Evolutionary conservation across 805 yeast genomes (phyloP), one percentile per base, ranked within the genome.

Genomic region (Wickerhamiella qilinensis): DNA sequence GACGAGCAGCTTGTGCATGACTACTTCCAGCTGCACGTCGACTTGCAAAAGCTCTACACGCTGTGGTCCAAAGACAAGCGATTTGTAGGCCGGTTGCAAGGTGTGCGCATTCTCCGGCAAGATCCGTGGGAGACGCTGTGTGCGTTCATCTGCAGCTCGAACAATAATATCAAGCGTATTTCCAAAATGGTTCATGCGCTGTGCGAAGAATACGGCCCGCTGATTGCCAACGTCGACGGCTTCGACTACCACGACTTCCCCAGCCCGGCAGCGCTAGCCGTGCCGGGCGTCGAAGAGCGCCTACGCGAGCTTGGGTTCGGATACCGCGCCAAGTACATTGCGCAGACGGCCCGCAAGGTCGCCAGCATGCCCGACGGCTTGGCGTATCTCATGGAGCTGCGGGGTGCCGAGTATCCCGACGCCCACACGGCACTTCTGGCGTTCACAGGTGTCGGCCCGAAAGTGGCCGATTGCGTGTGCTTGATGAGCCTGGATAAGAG

Each of bases 41-140:
- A 71, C 16, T 56, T 85, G 21, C 53, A 51, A 2, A 56, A 61
- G 0, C 61, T 86, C 9, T 78, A 79, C 51, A 42, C 50, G 1
- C 62, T 68, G 16, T 86, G 97, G 95, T 46, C 65, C 2, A 40
- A 45, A 1, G 65, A 58, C 16, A 93, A 84, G 34, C 57, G 55
- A 36, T 53, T 53, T 33, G 30, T 39, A 2, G 37, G 36, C 27
- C 44, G 38, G 12, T 73, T 73, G 39, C 63, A 63, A 3, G 97
- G 96, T 0, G 75, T 88, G 16, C 62, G 98, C 22, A 83, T 88
- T 45, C 65, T 91, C 20, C 67, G 86, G 28, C 97, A 91, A 56
- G 95, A 88, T 46, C 97, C 98, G 0, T 91, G 97, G 97, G 98
- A 91, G 48, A 84, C 88, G 32, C 62, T 85, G 33, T 62, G 88